Evolutionary conservation across 371 early-diverging fungal species (phyloP).

Genomic region (Chytridium lagenaria): DNA sequence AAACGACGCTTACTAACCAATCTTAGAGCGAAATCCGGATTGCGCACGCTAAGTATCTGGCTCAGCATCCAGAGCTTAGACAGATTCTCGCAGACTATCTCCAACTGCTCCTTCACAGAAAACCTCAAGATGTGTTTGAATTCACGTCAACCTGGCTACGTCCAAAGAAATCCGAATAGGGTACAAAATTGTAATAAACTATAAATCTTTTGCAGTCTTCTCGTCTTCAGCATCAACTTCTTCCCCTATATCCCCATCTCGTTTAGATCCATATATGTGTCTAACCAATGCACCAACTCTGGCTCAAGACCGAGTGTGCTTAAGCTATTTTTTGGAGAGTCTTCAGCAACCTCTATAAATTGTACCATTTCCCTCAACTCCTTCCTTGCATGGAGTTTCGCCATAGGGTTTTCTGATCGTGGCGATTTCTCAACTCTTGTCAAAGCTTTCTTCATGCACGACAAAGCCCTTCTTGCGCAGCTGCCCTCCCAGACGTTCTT

Average conservation of each 20-base stretch:
- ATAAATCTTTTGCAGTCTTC: background rate
- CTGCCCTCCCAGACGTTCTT: background rate
- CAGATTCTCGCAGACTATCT: conserved; percentile 54
- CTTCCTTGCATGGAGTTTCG: background rate
- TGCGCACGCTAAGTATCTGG: conserved; percentile 37
- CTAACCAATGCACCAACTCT: background rate
- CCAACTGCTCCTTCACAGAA: conserved; percentile 48
- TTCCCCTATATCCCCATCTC: background rate
- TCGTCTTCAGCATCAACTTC: background rate
- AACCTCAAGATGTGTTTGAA: conserved; percentile 51
- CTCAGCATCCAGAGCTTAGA: conserved; percentile 46
- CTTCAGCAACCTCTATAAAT: background rate
- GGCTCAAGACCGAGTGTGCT: background rate
- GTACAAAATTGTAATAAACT: background rate
- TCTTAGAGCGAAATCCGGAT: conserved; percentile 36
- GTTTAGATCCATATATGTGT: background rate
- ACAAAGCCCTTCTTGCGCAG: background rate
- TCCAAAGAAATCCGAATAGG: conserved; percentile 4
- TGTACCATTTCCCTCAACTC: background rate
- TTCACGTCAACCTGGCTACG: conserved; percentile 40
- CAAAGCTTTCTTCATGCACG: background rate
- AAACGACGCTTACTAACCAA: background rate
- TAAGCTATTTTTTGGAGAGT: too few species aligned
- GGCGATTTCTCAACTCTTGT: background rate
- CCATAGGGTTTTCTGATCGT: background rate